Evolutionary conservation across 495 filamentous ascomycete species (phyloP).

Genomic region (Aspergillus bridgeri): DNA sequence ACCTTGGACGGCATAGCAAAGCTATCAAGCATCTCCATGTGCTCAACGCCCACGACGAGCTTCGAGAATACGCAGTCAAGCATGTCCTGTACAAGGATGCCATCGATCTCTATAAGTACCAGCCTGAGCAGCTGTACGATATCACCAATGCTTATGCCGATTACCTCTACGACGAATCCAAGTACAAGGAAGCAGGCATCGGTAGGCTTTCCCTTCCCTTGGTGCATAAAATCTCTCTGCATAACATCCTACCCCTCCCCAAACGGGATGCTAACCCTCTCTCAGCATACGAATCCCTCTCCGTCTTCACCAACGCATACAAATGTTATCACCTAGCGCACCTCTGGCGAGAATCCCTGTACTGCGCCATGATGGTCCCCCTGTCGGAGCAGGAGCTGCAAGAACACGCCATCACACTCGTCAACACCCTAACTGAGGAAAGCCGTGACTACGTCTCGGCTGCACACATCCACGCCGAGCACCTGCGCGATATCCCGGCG

Average conservation of each 20-base stretch:
- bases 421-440: slow-evolving; percentile 75
- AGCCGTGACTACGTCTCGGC: slow-evolving; percentile 77
- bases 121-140: slow-evolving; percentile 53
- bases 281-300: slow-evolving; percentile 83
- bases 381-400: slow-evolving; percentile 53
- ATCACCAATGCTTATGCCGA: slow-evolving; percentile 75
- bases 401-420: slow-evolving; percentile 63
- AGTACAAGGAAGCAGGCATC: slow-evolving; percentile 79
- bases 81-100: slow-evolving; percentile 76
- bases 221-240: neutral
- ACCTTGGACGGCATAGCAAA: slow-evolving; percentile 70
- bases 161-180: slow-evolving; percentile 67
- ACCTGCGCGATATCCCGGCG: slow-evolving; percentile 64
- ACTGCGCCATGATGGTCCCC: slow-evolving; percentile 64
- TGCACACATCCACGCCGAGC: slow-evolving; percentile 74
- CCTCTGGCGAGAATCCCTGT: slow-evolving; percentile 87
- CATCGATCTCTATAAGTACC: slow-evolving; percentile 79
- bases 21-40: slow-evolving; percentile 72
- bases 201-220: slow-evolving; percentile 31
- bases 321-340: slow-evolving; percentile 77
- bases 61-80: slow-evolving; percentile 68
- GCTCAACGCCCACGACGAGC: slow-evolving; percentile 67
- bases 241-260: neutral
- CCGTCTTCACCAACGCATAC: slow-evolving; percentile 64
- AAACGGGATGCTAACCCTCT: neutral